These are phyloP conservation scores for Cercospora berteroae DNA, from an alignment of 2,329 filamentous ascomycete species.

Conservation along the genomic window DNA sequence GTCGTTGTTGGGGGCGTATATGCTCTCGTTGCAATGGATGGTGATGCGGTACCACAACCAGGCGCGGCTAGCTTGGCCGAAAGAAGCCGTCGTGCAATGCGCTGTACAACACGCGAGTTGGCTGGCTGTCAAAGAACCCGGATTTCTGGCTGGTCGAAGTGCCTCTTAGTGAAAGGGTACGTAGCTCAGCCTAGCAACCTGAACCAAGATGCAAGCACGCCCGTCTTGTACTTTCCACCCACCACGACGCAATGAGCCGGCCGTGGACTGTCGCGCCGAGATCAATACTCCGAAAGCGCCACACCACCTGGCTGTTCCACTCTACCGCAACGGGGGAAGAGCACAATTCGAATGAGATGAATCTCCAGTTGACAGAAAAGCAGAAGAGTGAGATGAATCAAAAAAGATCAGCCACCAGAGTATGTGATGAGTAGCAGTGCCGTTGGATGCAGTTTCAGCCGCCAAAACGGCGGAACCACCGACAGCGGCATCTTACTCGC, in stretches of 20 bases:
- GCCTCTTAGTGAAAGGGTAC: background rate
- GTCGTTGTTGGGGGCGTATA: background rate
- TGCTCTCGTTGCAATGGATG: background rate
- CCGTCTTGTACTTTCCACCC: background rate
- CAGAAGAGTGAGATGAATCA: background rate
- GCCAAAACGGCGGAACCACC: background rate
- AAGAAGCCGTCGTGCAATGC: background rate
- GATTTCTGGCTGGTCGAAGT: background rate
- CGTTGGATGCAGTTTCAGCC: background rate
- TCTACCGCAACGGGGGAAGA: background rate
- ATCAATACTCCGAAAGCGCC: background rate
- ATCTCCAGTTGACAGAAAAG: background rate
- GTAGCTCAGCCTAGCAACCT: background rate
- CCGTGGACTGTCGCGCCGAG: background rate
- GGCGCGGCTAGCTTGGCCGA: background rate
- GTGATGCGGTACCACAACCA: background rate
- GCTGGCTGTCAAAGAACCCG: background rate
- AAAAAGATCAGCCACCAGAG: background rate
- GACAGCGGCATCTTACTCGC: background rate
- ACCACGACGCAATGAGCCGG: background rate
- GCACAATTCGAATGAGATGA: background rate
- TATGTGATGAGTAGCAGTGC: background rate
- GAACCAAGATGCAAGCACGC: background rate
- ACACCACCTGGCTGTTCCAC: background rate
- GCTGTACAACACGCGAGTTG: background rate